A percentile compares a stretch with the other conserved stretches of the same genome.
phyloP scores from a whole-genome alignment of 768 basidiomycete species.

The Dioszegia aurantiaca region DNA sequence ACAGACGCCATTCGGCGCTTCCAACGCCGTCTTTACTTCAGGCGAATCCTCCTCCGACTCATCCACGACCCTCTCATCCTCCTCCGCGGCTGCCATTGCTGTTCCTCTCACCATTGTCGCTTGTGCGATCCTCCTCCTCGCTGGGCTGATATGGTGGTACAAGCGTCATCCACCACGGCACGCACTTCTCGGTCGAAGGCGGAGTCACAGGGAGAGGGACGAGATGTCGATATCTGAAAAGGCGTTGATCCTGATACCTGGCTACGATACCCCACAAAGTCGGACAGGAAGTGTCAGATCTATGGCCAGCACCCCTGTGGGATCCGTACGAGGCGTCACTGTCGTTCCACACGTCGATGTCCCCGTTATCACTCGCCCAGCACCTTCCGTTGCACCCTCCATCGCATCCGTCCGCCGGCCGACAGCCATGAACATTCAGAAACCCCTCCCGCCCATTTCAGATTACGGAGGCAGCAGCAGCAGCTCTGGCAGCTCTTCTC shows the following conservation, averaged over 20 bases:
- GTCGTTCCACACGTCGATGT: constrained; percentile 7
- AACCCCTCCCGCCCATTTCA: constrained; percentile 11
- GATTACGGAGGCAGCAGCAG: constrained; percentile 3
- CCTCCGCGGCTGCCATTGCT: constrained; percentile 9
- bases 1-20: neutral
- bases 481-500: constrained; percentile 5
- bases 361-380: neutral
- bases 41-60: neutral
- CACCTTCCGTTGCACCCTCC: constrained; percentile 1
- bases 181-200: neutral
- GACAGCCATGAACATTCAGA: constrained; percentile 5
- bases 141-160: constrained; percentile 5
- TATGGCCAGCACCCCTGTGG: neutral
- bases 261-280: neutral
- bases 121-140: constrained; percentile 1
- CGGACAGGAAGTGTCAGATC: neutral
- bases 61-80: constrained; percentile 1
- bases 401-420: constrained; percentile 6
- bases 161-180: neutral
- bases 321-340: constrained; percentile 3
- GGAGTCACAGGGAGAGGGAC: neutral
- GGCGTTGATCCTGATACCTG: neutral
- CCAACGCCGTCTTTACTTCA: neutral
- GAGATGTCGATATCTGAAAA: neutral
- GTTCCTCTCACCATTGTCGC: constrained; percentile 6